These are phyloP conservation scores for Vaccinium corymbosum DNA, from an alignment of 148 eudicot genomes.

Conservation along the genomic window DNA sequence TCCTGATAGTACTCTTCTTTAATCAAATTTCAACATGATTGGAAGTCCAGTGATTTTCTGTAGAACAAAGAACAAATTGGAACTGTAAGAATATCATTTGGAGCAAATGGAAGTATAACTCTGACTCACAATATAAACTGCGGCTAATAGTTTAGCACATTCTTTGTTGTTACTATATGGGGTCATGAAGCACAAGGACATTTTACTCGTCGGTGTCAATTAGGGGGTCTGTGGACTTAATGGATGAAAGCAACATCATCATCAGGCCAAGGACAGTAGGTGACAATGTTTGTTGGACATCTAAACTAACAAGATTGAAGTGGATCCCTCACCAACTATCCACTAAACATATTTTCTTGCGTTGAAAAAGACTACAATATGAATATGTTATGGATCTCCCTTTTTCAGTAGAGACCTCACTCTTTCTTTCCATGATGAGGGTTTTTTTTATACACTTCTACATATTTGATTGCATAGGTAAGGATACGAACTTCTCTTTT, in stretches of 20 bases:
- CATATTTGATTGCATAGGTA: background rate
- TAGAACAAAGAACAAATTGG: slow-evolving; percentile 1
- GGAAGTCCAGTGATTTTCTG: background rate
- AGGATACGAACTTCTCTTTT: background rate
- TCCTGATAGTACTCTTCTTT: background rate
- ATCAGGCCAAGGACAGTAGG: slow-evolving; percentile 15
- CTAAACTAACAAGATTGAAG: slow-evolving; percentile 10
- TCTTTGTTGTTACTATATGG: too few species aligned
- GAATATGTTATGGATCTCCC: too few species aligned
- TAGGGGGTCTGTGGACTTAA: background rate
- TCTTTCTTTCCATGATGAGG: background rate
- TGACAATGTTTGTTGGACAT: slow-evolving; percentile 1
- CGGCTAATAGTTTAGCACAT: too few species aligned
- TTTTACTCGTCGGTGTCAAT: too few species aligned
- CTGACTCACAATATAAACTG: background rate
- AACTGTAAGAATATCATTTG: background rate
- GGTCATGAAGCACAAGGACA: too few species aligned
- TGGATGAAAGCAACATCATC: slow-evolving; percentile 9
- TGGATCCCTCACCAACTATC: slow-evolving; percentile 26
- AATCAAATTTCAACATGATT: background rate
- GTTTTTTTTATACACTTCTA: background rate
- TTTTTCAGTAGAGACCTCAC: background rate
- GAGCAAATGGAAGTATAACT: background rate
- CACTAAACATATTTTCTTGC: background rate
- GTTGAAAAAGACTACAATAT: too few species aligned